A percentile compares a stretch with the other conserved stretches of the same genome.
These are phyloP conservation scores for Ensete glaucum DNA, from an alignment of 176 grass and related monocot species.

Conservation along the genomic window DNA sequence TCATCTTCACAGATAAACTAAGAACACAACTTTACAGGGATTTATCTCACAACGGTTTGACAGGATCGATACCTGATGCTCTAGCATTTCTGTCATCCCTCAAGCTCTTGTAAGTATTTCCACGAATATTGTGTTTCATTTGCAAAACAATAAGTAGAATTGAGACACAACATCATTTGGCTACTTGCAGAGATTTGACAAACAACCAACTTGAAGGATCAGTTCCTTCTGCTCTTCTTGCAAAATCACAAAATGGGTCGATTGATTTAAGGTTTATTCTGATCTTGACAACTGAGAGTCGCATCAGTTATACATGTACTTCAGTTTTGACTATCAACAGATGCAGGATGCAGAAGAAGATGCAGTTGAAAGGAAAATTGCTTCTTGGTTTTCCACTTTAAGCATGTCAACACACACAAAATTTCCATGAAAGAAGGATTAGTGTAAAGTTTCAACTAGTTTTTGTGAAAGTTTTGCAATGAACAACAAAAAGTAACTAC, in stretches of 20 bases:
- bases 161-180: neutral
- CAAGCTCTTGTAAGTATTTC: conserved; percentile 10
- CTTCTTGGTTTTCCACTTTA: too few relatives aligned
- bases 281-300: neutral
- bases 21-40: neutral
- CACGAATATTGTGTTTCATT: neutral
- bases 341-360: neutral
- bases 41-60: conserved; percentile 12
- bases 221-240: conserved; percentile 2
- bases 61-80: neutral
- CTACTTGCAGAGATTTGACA: conserved; percentile 10
- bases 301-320: neutral
- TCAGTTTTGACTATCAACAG: neutral
- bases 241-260: neutral
- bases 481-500: too few relatives aligned
- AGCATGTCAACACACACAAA: too few relatives aligned
- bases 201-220: conserved; percentile 6
- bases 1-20: neutral
- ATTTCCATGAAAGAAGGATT: too few relatives aligned
- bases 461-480: too few relatives aligned
- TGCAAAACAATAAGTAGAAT: neutral
- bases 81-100: neutral
- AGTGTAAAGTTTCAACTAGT: too few relatives aligned
- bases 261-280: conserved; percentile 9
- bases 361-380: too few relatives aligned